These are phyloP conservation scores for Torrubiella hemipterigena DNA, from an alignment of 2,329 filamentous ascomycete genomes.

Conservation along the genomic window DNA sequence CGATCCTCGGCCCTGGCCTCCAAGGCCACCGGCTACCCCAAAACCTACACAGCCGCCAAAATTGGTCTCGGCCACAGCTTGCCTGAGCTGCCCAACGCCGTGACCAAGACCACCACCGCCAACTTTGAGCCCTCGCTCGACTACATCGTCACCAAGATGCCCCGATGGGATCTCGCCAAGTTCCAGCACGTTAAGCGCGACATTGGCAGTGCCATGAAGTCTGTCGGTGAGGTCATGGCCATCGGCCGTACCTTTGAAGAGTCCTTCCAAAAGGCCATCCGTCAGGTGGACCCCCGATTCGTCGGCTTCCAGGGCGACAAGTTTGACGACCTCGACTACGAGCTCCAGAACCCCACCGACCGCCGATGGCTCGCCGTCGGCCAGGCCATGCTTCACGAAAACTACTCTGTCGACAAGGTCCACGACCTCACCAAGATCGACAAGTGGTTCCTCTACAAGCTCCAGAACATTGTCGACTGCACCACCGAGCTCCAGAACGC, in stretches of 20 bases:
- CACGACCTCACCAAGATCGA: constrained; percentile 97
- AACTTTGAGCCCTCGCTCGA: constrained; percentile 98
- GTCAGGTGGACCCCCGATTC: constrained; percentile 87
- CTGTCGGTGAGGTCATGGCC: constrained; percentile 97
- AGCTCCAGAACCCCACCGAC: constrained; percentile 86
- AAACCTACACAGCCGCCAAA: constrained; percentile 96
- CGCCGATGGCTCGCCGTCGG: constrained; percentile 95
- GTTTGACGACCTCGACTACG: constrained; percentile 85
- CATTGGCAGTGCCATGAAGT: constrained; percentile 98
- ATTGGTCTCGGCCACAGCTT: constrained; percentile 93
- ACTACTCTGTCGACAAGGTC: constrained; percentile 82
- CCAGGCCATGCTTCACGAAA: constrained; percentile 94
- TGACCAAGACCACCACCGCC: constrained; percentile 96
- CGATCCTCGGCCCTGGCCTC: constrained; percentile 94
- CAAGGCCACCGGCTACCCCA: constrained; percentile 93
- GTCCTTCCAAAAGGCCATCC: constrained; percentile 97
- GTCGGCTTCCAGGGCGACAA: constrained; percentile 90
- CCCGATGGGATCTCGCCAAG: constrained; percentile 95
- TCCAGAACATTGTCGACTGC: constrained; percentile 92
- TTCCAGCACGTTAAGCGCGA: constrained; percentile 98
- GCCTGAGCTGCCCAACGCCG: constrained; percentile 91
- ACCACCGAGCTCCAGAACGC: constrained; percentile 74
- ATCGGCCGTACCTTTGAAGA: constrained; percentile 98
- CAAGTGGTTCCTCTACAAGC: constrained; percentile 98
- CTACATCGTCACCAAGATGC: constrained; percentile 98